Conservation (phyloP, 306 rosid genomes). For the Inga leiocalycina region DNA sequence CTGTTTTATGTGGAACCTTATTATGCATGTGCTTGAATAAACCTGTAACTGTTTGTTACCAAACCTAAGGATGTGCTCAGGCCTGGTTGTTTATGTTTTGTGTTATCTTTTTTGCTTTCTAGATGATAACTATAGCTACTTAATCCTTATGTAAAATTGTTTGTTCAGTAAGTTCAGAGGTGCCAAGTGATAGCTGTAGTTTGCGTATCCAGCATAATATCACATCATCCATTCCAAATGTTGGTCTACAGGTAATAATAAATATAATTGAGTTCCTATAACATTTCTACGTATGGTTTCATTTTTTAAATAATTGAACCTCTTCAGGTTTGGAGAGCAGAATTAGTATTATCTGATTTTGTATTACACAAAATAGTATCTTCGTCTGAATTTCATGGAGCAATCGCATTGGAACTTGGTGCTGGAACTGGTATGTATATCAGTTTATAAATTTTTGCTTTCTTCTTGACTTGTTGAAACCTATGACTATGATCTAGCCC, state of each 20-base stretch:
- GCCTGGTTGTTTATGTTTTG: not conserved
- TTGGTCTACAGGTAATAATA: slow-evolving; percentile 80
- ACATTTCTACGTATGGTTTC: not conserved
- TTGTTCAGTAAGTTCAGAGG: slow-evolving; percentile 39
- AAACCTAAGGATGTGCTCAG: not conserved
- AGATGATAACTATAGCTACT: not conserved
- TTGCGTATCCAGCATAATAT: slow-evolving; percentile 72
- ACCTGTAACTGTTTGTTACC: not conserved
- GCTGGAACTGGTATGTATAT: slow-evolving; percentile 76
- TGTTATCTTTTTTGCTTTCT: slow-evolving; percentile 1
- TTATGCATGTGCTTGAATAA: not conserved
- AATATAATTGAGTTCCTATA: slow-evolving; percentile 7
- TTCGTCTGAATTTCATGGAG: slow-evolving; percentile 68
- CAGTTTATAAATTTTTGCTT: not conserved
- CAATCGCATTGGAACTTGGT: slow-evolving; percentile 74
- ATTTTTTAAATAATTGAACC: not conserved
- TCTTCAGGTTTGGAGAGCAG: slow-evolving; percentile 86
- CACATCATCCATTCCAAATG: slow-evolving; percentile 80
- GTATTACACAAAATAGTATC: slow-evolving; percentile 61
- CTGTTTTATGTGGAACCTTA: not conserved
- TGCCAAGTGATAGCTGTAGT: slow-evolving; percentile 23
- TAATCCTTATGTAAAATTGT: not conserved
- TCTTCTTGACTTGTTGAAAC: slow-evolving; percentile 4
- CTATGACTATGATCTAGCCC: not conserved
- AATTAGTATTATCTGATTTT: slow-evolving; percentile 78